Percentiles rank a stretch among this genome's conserved stretches.
Evolutionary conservation across 164 flowering plant genomes (phyloP).

Genomic region (Stephania yunnanensis): DNA sequence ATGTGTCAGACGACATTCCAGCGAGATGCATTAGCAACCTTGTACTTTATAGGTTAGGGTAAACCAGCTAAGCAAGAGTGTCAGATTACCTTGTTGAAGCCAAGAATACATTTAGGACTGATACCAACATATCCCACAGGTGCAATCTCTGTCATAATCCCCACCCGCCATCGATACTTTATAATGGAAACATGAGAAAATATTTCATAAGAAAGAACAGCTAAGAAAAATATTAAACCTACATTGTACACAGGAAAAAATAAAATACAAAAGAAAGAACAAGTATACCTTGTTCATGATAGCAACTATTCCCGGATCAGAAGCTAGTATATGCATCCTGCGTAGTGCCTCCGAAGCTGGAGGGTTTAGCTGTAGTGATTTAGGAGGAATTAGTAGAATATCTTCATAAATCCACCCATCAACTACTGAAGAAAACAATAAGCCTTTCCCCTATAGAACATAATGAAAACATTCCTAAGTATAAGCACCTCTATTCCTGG

Average conservation of each 20-base stretch:
- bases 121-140: constrained; percentile 96
- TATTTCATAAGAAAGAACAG: constrained; percentile 14
- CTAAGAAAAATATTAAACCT: not conserved
- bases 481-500: constrained; percentile 72
- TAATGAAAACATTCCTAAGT: not conserved
- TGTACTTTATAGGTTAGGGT: not conserved
- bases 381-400: not conserved
- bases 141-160: constrained; percentile 96
- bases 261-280: not conserved
- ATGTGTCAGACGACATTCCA: not conserved
- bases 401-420: not conserved
- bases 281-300: constrained; percentile 82
- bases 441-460: not conserved
- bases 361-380: constrained; percentile 61
- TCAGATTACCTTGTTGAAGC: constrained; percentile 71
- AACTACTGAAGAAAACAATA: not conserved
- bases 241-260: not conserved
- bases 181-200: constrained; percentile 14
- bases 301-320: constrained; percentile 95
- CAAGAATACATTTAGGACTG: constrained; percentile 87
- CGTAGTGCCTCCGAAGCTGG: constrained; percentile 81
- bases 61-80: not conserved
- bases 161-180: constrained; percentile 93
- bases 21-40: not conserved
- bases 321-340: constrained; percentile 93